Percentiles rank a stretch among this genome's conserved stretches.
These are phyloP conservation scores for Spirogloea muscicola DNA, from an alignment of 139 green algal genomes.

Conservation along the genomic window DNA sequence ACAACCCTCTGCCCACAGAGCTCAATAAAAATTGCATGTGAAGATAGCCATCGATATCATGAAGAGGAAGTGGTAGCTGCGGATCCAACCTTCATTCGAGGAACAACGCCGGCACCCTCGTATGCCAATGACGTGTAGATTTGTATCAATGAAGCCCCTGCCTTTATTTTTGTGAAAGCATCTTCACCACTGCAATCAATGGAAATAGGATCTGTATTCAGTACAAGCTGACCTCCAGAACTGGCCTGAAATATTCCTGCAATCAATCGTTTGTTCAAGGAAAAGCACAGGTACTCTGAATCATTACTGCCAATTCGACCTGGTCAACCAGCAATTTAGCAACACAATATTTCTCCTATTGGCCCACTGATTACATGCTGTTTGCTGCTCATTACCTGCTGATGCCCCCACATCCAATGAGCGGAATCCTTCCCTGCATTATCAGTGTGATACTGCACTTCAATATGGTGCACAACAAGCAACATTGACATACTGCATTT, in stretches of 20 bases:
- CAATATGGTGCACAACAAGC: too few species aligned
- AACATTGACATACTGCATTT: not conserved
- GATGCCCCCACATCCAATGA: conserved; percentile 85
- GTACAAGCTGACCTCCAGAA: not conserved
- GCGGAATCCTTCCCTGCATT: conserved; percentile 71
- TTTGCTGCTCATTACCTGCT: too few species aligned
- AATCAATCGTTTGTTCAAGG: too few species aligned
- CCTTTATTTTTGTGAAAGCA: conserved; percentile 91
- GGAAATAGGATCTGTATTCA: too few species aligned
- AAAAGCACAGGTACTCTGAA: too few species aligned
- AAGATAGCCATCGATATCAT: not conserved
- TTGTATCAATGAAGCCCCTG: conserved; percentile 89
- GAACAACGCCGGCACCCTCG: conserved; percentile 80
- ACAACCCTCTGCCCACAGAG: too few species aligned
- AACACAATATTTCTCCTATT: too few species aligned
- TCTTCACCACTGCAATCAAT: conserved; percentile 69
- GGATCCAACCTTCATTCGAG: conserved; percentile 80
- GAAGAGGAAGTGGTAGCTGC: conserved; percentile 47
- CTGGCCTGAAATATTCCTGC: not conserved
- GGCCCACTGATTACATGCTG: too few species aligned
- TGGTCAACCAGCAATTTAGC: too few species aligned
- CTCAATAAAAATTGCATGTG: too few species aligned
- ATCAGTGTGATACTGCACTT: not conserved
- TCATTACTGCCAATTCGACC: too few species aligned
- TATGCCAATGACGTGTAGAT: conserved; percentile 91